Conservation (phyloP, 2,329 filamentous ascomycete genomes). For the Cytospora piceae region DNA sequence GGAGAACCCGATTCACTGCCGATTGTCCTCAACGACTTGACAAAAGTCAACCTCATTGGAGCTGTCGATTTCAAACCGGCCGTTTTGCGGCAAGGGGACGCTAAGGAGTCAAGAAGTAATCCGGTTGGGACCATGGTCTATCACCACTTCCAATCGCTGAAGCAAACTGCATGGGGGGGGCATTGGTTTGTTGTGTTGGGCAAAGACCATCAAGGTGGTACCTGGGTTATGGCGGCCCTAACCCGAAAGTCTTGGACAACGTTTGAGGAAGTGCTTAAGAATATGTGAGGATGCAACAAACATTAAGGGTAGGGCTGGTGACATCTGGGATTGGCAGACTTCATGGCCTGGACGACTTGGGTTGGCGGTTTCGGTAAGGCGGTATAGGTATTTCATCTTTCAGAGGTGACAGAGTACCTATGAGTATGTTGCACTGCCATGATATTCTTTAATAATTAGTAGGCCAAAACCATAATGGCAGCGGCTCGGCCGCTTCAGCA, state of each 20-base stretch:
- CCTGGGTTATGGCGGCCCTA: conserved; percentile 34
- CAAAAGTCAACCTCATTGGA: conserved; percentile 41
- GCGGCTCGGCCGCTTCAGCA: too few species aligned
- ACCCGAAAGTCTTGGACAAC: not conserved
- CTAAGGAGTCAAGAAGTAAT: conserved; percentile 27
- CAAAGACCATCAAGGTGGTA: conserved; percentile 37
- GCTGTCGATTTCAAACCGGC: conserved; percentile 43
- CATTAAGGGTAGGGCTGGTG: too few species aligned
- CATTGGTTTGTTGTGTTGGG: conserved; percentile 34
- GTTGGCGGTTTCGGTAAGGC: too few species aligned
- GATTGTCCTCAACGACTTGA: conserved; percentile 46
- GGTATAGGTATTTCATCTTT: too few species aligned
- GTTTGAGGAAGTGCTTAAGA: not conserved
- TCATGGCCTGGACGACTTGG: too few species aligned
- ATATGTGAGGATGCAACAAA: not conserved
- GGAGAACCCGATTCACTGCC: conserved; percentile 41
- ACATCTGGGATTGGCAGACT: too few species aligned
- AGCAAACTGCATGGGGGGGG: conserved; percentile 17
- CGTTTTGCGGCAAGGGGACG: conserved; percentile 31
- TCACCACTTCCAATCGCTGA: conserved; percentile 28
- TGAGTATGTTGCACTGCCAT: too few species aligned
- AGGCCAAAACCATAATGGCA: too few species aligned
- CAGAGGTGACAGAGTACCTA: too few species aligned
- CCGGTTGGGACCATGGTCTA: conserved; percentile 32
- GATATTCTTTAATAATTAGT: too few species aligned